Evolutionary conservation across 331 rosid genomes (phyloP).

Genomic region (Acacia concinna): DNA sequence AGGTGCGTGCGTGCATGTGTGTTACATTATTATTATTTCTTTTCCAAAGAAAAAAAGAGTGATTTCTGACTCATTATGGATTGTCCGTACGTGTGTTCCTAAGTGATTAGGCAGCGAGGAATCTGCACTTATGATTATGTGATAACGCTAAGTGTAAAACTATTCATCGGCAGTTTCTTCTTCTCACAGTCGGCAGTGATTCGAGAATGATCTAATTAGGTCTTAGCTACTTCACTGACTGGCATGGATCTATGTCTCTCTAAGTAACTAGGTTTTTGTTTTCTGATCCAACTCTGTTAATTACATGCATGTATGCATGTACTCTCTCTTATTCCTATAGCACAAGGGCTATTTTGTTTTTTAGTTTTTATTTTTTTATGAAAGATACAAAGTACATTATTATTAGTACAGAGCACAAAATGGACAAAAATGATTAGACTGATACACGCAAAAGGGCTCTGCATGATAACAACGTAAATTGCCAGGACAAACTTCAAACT

Average conservation of each 20-base stretch:
- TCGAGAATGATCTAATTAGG: background rate
- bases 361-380: slow-evolving; percentile 4
- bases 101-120: slow-evolving; percentile 17
- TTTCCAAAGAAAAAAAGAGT: background rate
- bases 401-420: slow-evolving; percentile 21
- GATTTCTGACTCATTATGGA: slow-evolving; percentile 28
- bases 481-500: background rate
- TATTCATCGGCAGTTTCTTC: slow-evolving; percentile 27
- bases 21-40: background rate
- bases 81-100: slow-evolving; percentile 34
- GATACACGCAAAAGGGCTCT: slow-evolving; percentile 11
- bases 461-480: slow-evolving; percentile 6
- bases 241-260: slow-evolving; percentile 2
- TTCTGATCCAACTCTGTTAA: background rate
- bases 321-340: background rate
- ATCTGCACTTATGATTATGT: slow-evolving; percentile 7
- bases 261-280: background rate
- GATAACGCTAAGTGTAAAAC: background rate
- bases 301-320: background rate
- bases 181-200: slow-evolving; percentile 22
- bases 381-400: slow-evolving; percentile 7
- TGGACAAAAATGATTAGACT: slow-evolving; percentile 22
- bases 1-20: background rate
- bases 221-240: slow-evolving; percentile 25
- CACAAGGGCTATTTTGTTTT: background rate